Conservation (phyloP, 306 rosid genomes). For the Prunus mume region DNA sequence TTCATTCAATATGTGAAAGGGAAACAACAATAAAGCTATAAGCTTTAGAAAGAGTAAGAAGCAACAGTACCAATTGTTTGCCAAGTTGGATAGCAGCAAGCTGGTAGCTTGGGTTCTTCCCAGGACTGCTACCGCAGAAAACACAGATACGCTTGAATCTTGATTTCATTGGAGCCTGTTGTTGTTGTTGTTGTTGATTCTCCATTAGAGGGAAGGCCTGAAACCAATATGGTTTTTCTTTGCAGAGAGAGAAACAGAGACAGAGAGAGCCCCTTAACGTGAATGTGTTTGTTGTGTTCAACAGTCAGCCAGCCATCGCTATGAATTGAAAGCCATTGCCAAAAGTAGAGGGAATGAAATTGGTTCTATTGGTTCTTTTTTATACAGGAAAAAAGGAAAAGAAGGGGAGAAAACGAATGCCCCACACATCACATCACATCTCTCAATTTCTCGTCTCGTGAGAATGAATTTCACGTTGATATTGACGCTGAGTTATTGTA, state of each 20-base stretch:
- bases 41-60: background rate
- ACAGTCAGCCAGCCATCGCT: slow-evolving; percentile 2
- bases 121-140: slow-evolving; percentile 89
- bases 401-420: background rate
- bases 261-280: background rate
- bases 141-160: slow-evolving; percentile 83
- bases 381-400: slow-evolving; percentile 19
- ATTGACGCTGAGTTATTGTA: background rate
- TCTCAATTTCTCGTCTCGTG: slow-evolving; percentile 31
- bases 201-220: slow-evolving; percentile 35
- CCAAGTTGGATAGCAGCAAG: slow-evolving; percentile 83
- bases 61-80: slow-evolving; percentile 50
- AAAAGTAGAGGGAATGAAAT: slow-evolving; percentile 32
- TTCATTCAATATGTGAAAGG: background rate
- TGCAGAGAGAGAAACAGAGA: background rate
- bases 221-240: background rate
- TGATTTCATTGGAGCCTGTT: slow-evolving; percentile 32
- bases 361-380: slow-evolving; percentile 30
- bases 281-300: slow-evolving; percentile 24
- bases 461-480: slow-evolving; percentile 9
- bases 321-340: slow-evolving; percentile 11
- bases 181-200: slow-evolving; percentile 26
- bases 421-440: background rate
- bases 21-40: background rate
- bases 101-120: slow-evolving; percentile 78